These are phyloP conservation scores for Carex pumila DNA, from an alignment of 176 grass and related monocot species.

Conservation along the genomic window DNA sequence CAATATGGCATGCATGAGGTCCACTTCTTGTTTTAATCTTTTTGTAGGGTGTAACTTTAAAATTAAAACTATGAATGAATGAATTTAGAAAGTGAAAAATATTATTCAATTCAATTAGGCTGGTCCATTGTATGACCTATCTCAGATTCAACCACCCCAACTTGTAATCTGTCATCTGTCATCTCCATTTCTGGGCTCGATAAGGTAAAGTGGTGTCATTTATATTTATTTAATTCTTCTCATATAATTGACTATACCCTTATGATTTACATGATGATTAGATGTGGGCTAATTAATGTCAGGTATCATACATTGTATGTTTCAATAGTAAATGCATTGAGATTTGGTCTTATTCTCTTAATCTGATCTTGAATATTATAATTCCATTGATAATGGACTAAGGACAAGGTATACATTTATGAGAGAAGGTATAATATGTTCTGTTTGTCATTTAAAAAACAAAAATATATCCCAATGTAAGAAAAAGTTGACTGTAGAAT, in stretches of 20 bases:
- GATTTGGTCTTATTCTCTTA: constrained; percentile 10
- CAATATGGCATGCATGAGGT: background rate
- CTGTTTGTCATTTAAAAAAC: background rate
- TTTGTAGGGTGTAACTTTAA: constrained; percentile 5
- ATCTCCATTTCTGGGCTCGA: constrained; percentile 12
- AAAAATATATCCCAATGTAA: constrained; percentile 2
- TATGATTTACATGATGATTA: constrained; percentile 10
- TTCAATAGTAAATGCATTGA: background rate
- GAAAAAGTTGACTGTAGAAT: constrained; percentile 9
- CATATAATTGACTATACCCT: background rate
- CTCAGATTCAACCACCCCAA: constrained; percentile 28
- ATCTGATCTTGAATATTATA: background rate
- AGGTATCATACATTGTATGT: background rate
- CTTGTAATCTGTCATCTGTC: background rate
- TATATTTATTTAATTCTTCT: background rate
- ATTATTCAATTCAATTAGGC: constrained; percentile 5
- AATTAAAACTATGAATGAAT: background rate
- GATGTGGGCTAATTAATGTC: background rate
- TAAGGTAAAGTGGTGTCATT: constrained; percentile 3
- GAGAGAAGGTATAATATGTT: background rate
- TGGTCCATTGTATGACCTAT: constrained; percentile 17
- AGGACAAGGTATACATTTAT: constrained; percentile 19
- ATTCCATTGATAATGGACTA: background rate
- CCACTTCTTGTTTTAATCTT: constrained; percentile 19
- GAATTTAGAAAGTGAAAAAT: constrained; percentile 2